Percentiles rank a stretch among this genome's conserved stretches.
phyloP scores from a whole-genome alignment of 257 asterid genomes.

The Lycium ferocissimum region DNA sequence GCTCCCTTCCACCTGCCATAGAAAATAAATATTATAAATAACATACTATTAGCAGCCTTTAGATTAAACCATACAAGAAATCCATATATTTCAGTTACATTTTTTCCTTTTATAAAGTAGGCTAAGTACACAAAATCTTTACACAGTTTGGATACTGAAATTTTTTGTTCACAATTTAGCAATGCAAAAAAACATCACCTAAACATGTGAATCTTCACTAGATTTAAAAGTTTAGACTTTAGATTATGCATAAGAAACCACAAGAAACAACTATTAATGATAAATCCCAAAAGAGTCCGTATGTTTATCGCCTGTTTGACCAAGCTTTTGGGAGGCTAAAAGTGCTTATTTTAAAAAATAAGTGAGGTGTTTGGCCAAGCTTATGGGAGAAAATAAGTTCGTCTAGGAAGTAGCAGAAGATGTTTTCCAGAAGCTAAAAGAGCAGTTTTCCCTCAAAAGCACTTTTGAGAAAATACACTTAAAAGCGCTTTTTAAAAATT shows the following conservation, averaged over 20 bases:
- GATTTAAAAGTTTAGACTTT: background rate
- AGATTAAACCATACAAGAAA: constrained; percentile 17
- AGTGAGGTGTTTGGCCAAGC: too few relatives aligned
- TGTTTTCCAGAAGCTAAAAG: too few relatives aligned
- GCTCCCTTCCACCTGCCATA: constrained; percentile 84
- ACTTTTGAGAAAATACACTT: too few relatives aligned
- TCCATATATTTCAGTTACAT: background rate
- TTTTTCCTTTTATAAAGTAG: background rate
- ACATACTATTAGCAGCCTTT: constrained; percentile 1
- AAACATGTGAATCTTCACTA: background rate
- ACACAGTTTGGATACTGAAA: background rate
- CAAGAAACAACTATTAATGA: too few relatives aligned
- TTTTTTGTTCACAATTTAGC: background rate
- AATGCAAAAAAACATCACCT: background rate
- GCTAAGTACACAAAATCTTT: background rate
- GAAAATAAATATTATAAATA: background rate
- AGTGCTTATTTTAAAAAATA: too few relatives aligned
- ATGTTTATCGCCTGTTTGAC: too few relatives aligned
- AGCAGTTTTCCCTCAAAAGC: too few relatives aligned
- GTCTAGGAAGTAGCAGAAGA: too few relatives aligned
- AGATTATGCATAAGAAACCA: background rate
- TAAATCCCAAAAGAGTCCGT: too few relatives aligned
- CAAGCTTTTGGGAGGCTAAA: too few relatives aligned
- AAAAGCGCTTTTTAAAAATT: too few relatives aligned
- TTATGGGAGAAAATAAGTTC: too few relatives aligned